Base-by-base conservation (phyloP, 345 rosid genomes). In the Erysimum cheiranthoides region DNA sequence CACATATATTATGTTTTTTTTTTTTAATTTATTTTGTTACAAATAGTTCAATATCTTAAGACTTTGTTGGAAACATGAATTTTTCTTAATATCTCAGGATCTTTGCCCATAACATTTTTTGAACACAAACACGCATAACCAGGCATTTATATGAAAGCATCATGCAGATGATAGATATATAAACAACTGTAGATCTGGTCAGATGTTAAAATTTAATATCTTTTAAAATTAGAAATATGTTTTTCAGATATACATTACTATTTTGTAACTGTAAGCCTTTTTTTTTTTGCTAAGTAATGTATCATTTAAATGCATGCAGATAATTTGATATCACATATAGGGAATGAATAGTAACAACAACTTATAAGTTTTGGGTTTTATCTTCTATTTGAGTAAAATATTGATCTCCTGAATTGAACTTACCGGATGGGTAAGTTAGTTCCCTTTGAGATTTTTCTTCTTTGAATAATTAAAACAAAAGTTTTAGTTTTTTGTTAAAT, bases 51-150 rank as follows among this genome's bases (percentile, higher is more conserved):
- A 31, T 64, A 43, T 66, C 58, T 21, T 36, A 60, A 7, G 30
- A 50, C n/a, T 21, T 3, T 50, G 54, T 50, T 21, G 56, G 21
- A 68, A 27, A 31, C 14, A 42, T 10, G 39, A 60, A 9, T 27
- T 40, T 40, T 61, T 25, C 21, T 54, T 59, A 11, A 40, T 10
- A 45, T 68, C 69, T 51, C 27, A 49, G 14, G 31, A 60, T 31
- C 2, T 32, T 52, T 53, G 49, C 74, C 74, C 58, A 51, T 59
- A 10, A 18, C 11, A 47, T 35, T 8, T 32, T 27, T 21, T 12
- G 70, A 57, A 53, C 17, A 45, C 64, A 42, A 36, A 72, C 10
- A 61, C 40, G 61, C 61, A 61, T 27, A 64, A 13, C 18, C 63
- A 68, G 61, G 77, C 65, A 54, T 34, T 32, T 43, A 56, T 4